Evolutionary conservation across 495 filamentous ascomycete genomes (phyloP).

Genomic region (Apodospora peruviana): DNA sequence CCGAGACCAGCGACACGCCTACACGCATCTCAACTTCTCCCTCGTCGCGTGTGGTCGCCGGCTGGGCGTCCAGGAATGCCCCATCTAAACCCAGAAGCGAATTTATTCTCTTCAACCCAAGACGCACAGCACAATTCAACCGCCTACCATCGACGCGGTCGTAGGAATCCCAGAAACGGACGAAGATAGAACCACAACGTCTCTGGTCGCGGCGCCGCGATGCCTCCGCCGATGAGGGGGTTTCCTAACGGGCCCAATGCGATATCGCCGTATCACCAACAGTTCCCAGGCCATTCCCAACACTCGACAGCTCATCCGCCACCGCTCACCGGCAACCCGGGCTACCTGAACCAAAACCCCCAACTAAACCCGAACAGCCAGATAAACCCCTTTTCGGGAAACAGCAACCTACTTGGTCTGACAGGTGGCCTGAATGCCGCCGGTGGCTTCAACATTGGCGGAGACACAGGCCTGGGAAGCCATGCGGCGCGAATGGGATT

Average conservation of each 20-base stretch:
- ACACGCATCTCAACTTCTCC: too few relatives aligned
- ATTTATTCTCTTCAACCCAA: too few relatives aligned
- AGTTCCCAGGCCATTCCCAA: conserved; percentile 39
- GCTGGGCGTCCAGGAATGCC: too few relatives aligned
- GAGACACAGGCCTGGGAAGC: conserved; percentile 79
- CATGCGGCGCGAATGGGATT: conserved; percentile 86
- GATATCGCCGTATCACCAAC: conserved; percentile 42
- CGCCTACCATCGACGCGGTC: too few relatives aligned
- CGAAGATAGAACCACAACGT: neutral
- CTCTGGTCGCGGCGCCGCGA: conserved; percentile 6
- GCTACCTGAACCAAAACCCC: conserved; percentile 54
- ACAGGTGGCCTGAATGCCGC: conserved; percentile 40
- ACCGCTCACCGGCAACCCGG: conserved; percentile 27
- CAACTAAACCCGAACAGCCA: conserved; percentile 62
- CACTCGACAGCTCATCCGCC: conserved; percentile 37
- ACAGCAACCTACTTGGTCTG: conserved; percentile 56
- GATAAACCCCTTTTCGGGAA: conserved; percentile 61
- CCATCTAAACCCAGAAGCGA: too few relatives aligned
- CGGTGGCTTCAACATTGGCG: conserved; percentile 51
- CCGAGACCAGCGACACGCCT: too few relatives aligned
- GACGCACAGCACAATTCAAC: too few relatives aligned
- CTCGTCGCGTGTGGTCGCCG: too few relatives aligned
- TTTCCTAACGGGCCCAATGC: conserved; percentile 28
- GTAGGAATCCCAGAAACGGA: neutral
- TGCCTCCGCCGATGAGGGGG: conserved; percentile 29